Evolutionary conservation across 2,329 filamentous ascomycete genomes (phyloP).

Genomic region (Epichloe scottii): DNA sequence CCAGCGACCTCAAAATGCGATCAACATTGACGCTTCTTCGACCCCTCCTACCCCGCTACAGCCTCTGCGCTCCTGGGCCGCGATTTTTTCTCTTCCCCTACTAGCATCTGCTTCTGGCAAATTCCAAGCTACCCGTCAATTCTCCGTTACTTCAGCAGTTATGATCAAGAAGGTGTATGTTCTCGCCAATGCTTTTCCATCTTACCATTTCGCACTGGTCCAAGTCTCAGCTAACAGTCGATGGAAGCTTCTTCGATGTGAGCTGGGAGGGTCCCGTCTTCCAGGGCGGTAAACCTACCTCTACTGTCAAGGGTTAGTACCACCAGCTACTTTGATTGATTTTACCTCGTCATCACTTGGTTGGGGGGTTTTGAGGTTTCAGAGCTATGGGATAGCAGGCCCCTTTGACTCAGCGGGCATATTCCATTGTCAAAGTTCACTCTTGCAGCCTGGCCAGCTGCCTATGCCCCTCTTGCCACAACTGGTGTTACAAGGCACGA

Average conservation of each 20-base stretch:
- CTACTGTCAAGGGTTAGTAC: constrained; percentile 45
- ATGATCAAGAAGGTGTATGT: constrained; percentile 62
- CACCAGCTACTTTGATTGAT: not conserved
- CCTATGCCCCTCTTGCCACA: not conserved
- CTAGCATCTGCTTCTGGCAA: constrained; percentile 29
- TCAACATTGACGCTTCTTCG: constrained; percentile 25
- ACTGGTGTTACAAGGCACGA: not conserved
- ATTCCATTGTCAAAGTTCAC: not conserved
- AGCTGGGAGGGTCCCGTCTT: constrained; percentile 62
- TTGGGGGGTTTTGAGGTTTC: not conserved
- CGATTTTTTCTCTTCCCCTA: constrained; percentile 29
- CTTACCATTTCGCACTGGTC: not conserved
- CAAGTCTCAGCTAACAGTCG: not conserved
- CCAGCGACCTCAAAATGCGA: constrained; percentile 31
- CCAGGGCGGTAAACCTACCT: constrained; percentile 43
- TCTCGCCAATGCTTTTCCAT: constrained; percentile 7
- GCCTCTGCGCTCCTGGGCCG: constrained; percentile 25
- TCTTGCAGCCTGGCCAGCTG: not conserved
- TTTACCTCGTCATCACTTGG: not conserved
- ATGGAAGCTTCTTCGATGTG: constrained; percentile 55
- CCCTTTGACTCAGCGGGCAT: not conserved
- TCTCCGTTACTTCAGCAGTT: constrained; percentile 46
- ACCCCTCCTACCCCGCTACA: constrained; percentile 36
- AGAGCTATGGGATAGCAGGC: not conserved
- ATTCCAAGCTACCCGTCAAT: constrained; percentile 29